A percentile compares a stretch with the other conserved stretches of the same genome.
phyloP scores from a whole-genome alignment of 495 filamentous ascomycete genomes.

The Podospora fimiseda region DNA sequence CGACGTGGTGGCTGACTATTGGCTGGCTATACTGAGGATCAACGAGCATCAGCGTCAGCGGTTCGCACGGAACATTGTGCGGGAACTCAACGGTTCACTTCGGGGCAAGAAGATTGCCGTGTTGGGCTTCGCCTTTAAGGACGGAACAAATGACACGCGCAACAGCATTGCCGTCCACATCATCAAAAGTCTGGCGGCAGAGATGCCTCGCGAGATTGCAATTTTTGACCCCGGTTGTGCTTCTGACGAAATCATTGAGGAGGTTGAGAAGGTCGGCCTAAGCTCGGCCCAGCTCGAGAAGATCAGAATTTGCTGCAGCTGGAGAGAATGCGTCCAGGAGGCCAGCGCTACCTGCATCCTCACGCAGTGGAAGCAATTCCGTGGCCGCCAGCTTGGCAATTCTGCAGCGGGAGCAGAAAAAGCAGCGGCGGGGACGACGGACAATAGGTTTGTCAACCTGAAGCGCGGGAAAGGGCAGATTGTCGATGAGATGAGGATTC shows the following conservation, averaged over 20 bases:
- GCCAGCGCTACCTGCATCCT: slow-evolving; percentile 24
- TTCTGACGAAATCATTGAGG: slow-evolving; percentile 31
- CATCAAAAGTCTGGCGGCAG: slow-evolving; percentile 56
- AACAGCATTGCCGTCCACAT: slow-evolving; percentile 66
- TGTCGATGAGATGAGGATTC: slow-evolving; percentile 21
- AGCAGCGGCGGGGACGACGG: background rate
- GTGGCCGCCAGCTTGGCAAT: slow-evolving; percentile 11
- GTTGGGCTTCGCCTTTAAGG: slow-evolving; percentile 78
- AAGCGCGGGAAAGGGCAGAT: too few species aligned
- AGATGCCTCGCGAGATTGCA: slow-evolving; percentile 56
- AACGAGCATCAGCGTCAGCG: slow-evolving; percentile 72
- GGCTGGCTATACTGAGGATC: slow-evolving; percentile 64
- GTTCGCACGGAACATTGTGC: slow-evolving; percentile 58
- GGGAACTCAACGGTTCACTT: slow-evolving; percentile 61
- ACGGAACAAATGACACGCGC: slow-evolving; percentile 70
- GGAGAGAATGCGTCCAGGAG: slow-evolving; percentile 42
- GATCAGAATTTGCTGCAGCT: slow-evolving; percentile 32
- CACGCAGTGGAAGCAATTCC: slow-evolving; percentile 30
- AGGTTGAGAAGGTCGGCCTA: slow-evolving; percentile 35
- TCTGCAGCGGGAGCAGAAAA: background rate
- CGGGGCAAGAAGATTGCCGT: slow-evolving; percentile 66
- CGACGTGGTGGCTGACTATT: slow-evolving; percentile 70
- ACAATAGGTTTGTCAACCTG: too few species aligned
- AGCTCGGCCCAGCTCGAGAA: slow-evolving; percentile 31
- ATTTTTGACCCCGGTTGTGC: slow-evolving; percentile 70